Conservation (phyloP, 2,329 filamentous ascomycete genomes). For the Pyrenophora teres region DNA sequence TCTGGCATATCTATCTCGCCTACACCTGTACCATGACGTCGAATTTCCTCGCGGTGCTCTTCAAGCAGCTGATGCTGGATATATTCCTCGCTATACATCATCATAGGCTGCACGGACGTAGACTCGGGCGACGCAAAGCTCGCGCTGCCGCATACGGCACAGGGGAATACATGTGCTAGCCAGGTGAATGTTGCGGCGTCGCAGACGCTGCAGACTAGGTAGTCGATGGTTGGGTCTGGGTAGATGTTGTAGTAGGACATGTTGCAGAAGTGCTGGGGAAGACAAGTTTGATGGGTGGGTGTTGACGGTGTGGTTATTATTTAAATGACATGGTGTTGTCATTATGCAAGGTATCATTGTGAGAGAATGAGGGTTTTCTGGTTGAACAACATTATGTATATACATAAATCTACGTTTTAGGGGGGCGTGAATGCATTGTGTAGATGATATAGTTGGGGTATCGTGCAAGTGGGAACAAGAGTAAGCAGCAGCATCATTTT, state of each 20-base stretch:
- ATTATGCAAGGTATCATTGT: too few relatives aligned
- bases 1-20: too few relatives aligned
- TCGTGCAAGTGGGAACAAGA: too few relatives aligned
- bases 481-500: neutral
- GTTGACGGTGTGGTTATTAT: too few relatives aligned
- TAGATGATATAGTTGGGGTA: too few relatives aligned
- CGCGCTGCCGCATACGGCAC: conserved; percentile 11
- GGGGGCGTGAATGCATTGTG: too few relatives aligned
- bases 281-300: neutral
- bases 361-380: too few relatives aligned
- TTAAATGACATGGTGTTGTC: too few relatives aligned
- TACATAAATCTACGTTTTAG: too few relatives aligned
- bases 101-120: too few relatives aligned
- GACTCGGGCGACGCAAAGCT: neutral
- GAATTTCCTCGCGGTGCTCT: neutral
- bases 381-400: too few relatives aligned
- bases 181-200: conserved; percentile 12
- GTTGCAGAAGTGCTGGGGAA: neutral
- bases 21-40: neutral
- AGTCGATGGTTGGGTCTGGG: conserved; percentile 4
- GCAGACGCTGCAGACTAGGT: conserved; percentile 16
- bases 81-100: neutral
- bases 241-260: conserved; percentile 19
- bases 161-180: conserved; percentile 17
- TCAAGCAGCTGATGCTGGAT: neutral